Percentiles rank a stretch among this genome's conserved stretches.
Evolutionary conservation across 2,329 filamentous ascomycete genomes (phyloP).

Genomic region (Apiospora sp.): DNA sequence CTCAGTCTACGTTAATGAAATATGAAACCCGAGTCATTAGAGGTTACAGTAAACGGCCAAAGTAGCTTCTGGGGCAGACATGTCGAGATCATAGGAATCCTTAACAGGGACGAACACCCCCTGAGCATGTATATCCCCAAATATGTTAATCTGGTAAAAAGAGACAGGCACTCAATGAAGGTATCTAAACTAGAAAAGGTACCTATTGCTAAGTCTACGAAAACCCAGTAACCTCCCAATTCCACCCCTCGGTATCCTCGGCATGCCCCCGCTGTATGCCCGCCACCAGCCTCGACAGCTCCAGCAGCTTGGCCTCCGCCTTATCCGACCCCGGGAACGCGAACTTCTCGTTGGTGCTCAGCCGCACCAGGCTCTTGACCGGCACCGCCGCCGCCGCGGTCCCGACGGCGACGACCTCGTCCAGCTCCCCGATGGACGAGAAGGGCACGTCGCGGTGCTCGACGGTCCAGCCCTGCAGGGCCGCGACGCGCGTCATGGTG

Average conservation of each 20-base stretch:
- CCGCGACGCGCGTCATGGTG: constrained; percentile 42
- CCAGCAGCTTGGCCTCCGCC: constrained; percentile 14
- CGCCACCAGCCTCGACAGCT: constrained; percentile 22
- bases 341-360: constrained; percentile 27
- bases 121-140: no score
- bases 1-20: no score
- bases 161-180: no score
- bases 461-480: constrained; percentile 23
- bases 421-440: constrained; percentile 14
- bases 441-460: constrained; percentile 26
- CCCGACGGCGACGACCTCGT: constrained; percentile 15
- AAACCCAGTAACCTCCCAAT: constrained; percentile 25
- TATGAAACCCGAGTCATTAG: no score
- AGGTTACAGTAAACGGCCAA: no score
- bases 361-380: constrained; percentile 22
- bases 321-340: constrained; percentile 1
- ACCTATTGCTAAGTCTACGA: neutral
- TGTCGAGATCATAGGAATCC: no score
- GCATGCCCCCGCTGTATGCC: constrained; percentile 24
- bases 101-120: no score
- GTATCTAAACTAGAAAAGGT: neutral
- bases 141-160: no score
- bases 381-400: constrained; percentile 26
- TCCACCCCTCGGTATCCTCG: constrained; percentile 25
- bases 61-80: no score